Evolutionary conservation across 2,329 filamentous ascomycete species (phyloP), one percentile per base, ranked within the genome.

Genomic region (Diaporthe caulivora): DNA sequence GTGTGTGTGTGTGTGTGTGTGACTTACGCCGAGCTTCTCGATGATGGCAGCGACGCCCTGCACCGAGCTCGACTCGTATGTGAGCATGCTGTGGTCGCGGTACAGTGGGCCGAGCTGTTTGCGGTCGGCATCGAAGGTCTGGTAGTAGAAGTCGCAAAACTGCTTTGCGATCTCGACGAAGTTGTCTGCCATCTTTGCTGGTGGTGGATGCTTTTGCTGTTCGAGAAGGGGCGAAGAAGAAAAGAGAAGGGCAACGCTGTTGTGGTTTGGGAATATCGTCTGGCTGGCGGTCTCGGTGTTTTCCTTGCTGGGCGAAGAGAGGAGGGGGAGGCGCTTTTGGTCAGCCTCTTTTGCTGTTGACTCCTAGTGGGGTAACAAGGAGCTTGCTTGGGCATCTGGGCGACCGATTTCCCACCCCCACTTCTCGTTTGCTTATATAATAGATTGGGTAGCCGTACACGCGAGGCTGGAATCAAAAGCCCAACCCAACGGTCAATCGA

Each of bases 11-110:
- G 37, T 13, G 13, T 40, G 37, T 8, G 37, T 40, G 37, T 6
- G 8, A 82, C 88, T 78, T 83, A 94, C 92, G 72, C 82, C 81
- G 73, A 94, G 86, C 84, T 94, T 94, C 79, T 92, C 88, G 55
- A 91, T 82, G 77, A 95, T 94, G 10, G 80, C 81, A 29, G 76
- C 79, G n/a, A 85, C 82, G 75, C 92, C 92, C 80, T 87, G 84
- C 69, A 88, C 81, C 13, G 89, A 86, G 37, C 82, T 78, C 60
- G 84, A 87, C 84, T 94, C 92, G 79, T 94, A 94, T 55, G 92
- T 94, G 83, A 94, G 88, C 91, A 94, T 94, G 53, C 93, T 94
- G 58, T 89, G 81, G 29, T 89, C 86, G 80, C 91, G 88, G 85
- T 95, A 95, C 83, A 94, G 91, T 70, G 84, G 80, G 34, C 83